Conservation (phyloP, 1,139 yeast species). For the Suhomyces kunorum region DNA sequence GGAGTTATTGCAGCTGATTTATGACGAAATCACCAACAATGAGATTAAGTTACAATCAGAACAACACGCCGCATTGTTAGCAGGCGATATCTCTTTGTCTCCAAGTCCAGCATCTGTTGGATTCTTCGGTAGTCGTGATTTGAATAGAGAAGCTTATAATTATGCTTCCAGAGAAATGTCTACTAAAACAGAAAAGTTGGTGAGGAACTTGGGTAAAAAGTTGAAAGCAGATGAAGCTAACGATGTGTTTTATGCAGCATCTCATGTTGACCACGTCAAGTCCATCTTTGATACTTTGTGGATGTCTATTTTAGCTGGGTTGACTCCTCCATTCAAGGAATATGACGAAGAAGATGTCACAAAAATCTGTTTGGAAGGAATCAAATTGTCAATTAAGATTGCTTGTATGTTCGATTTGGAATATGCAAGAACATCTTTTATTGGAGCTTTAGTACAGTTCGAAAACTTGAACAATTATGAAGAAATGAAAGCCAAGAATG, state of each 20-base stretch:
- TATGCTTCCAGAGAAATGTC: conserved; percentile 93
- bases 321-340: conserved; percentile 91
- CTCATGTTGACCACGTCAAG: conserved; percentile 85
- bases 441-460: conserved; percentile 87
- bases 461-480: conserved; percentile 77
- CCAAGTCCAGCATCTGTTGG: conserved; percentile 48
- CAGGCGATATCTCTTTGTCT: conserved; percentile 54
- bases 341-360: conserved; percentile 77
- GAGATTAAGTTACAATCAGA: conserved; percentile 92
- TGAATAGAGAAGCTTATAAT: conserved; percentile 81
- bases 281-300: conserved; percentile 93
- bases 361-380: conserved; percentile 78
- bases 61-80: conserved; percentile 86
- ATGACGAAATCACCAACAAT: conserved; percentile 71
- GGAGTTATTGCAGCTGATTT: conserved; percentile 68
- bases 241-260: conserved; percentile 49
- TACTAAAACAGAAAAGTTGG: conserved; percentile 81
- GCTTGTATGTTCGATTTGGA: conserved; percentile 83
- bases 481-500: conserved; percentile 77
- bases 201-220: conserved; percentile 64
- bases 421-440: conserved; percentile 83
- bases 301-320: conserved; percentile 96
- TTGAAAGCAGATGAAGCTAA: conserved; percentile 34
- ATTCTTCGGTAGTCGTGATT: conserved; percentile 74
- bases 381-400: conserved; percentile 76